Evolutionary conservation across 140 eudicot species (phyloP), one percentile per base, ranked within the genome.

Genomic region (Ambrosia hybrid): DNA sequence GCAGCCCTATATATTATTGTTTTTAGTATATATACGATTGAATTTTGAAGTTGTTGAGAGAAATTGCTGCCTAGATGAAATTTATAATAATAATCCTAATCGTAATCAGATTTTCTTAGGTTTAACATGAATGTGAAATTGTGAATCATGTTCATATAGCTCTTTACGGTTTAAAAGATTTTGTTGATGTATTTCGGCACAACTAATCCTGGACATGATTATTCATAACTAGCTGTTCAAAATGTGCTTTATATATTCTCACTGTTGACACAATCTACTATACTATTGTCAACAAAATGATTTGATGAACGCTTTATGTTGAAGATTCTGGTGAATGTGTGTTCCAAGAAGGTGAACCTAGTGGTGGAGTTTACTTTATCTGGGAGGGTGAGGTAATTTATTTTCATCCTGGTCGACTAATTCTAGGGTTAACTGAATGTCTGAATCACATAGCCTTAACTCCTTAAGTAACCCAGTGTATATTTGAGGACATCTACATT

Each of bases 261-360:
- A 53, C 30, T 53, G 33, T 15, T 53, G 59, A 14, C 65, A 59
- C 13, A 21, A 57, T 57, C 12, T 57, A 21, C 17, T 57, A 57
- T 57, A 17, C 13, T 17, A 34, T 60, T 60, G 5, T 60, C 45
- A 60, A 11, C 67, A 34, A 60, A 60, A 33, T 3, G 10, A 4
- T 55, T 7, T 10, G 30, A 34, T 60, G 46, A 0, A 34, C 12
- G 46, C 21, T 60, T 10, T 59, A 4, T 60, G 34, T 60, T 60
- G 67, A 60, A 60, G 67, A 60, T 60, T 2, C 67, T 2, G 67
- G 67, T 34, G 67, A 60, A 46, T 4, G n/a, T 34, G 67, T 60
- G 34, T 4, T 34, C 21, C 67, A 33, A 5, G 67, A 60, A 60
- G 67, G 46, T 17, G 67, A 60, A 34, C 67, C 46, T 34, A 21